These are phyloP conservation scores for Penicillium pancosmium DNA, from an alignment of 495 filamentous ascomycete genomes.

Conservation along the genomic window DNA sequence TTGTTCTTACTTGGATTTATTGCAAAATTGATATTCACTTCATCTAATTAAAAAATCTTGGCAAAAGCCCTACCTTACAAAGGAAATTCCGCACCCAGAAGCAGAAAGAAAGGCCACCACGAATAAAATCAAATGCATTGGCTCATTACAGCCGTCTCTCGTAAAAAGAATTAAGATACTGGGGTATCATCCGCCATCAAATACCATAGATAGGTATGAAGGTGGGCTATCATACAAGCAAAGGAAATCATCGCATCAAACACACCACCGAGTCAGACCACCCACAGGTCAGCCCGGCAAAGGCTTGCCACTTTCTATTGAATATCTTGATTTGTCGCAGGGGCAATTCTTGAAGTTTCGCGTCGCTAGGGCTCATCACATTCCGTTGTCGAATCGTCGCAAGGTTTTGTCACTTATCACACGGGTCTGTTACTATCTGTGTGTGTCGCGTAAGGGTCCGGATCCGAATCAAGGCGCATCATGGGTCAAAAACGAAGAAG, in stretches of 20 bases:
- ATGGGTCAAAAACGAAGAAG: background rate
- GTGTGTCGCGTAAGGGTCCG: constrained; percentile 17
- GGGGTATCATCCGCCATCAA: constrained; percentile 1
- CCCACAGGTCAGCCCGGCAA: constrained; percentile 19
- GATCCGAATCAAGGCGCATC: background rate
- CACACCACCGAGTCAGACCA: constrained; percentile 22
- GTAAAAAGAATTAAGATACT: background rate
- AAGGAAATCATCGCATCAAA: constrained; percentile 8
- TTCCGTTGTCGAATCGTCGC: constrained; percentile 10
- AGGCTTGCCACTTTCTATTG: constrained; percentile 11
- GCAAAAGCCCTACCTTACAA: no score
- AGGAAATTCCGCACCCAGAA: no score
- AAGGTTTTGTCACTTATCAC: constrained; percentile 8
- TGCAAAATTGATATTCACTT: no score
- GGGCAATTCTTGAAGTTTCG: background rate
- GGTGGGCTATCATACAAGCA: constrained; percentile 5
- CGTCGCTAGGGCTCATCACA: constrained; percentile 18
- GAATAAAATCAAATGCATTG: background rate
- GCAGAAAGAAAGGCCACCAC: background rate
- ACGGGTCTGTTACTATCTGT: background rate
- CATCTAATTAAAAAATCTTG: no score
- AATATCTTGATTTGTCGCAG: constrained; percentile 6
- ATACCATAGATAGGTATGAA: background rate
- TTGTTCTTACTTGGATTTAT: no score
- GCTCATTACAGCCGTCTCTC: background rate